Conservation (phyloP, 2,329 filamentous ascomycete species). For the Apiospora aurea region DNA sequence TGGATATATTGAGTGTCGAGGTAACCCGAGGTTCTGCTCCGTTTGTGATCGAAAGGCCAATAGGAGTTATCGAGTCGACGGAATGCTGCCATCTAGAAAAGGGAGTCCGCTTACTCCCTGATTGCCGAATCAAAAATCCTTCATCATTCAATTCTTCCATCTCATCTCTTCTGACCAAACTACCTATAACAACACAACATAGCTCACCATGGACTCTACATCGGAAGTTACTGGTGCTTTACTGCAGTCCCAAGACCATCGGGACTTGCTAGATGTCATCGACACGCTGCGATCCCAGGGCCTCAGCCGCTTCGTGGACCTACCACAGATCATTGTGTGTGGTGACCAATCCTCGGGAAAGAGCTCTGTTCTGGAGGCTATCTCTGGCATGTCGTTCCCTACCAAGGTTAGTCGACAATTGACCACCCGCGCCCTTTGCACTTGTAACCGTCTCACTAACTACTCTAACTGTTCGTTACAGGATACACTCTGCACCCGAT, state of each 20-base stretch:
- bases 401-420: slow-evolving; percentile 36
- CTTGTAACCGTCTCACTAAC: background rate
- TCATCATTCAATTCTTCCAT: background rate
- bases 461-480: background rate
- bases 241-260: slow-evolving; percentile 10
- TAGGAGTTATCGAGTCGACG: background rate
- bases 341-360: slow-evolving; percentile 64
- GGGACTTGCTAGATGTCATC: slow-evolving; percentile 21
- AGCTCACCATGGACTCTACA: background rate
- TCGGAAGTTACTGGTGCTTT: background rate
- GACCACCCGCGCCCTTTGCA: background rate
- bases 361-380: slow-evolving; percentile 62
- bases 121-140: background rate
- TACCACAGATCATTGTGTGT: slow-evolving; percentile 54
- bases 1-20: background rate
- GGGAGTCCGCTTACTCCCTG: background rate
- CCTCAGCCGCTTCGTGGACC: slow-evolving; percentile 43
- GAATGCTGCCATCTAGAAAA: background rate
- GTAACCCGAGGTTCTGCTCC: background rate
- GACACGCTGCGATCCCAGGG: slow-evolving; percentile 43
- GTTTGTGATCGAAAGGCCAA: background rate
- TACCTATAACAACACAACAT: background rate
- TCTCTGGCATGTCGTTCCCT: slow-evolving; percentile 63
- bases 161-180: background rate
- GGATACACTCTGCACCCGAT: slow-evolving; percentile 8